Percentiles rank a stretch among this genome's conserved stretches.
Evolutionary conservation across 2,329 filamentous ascomycete genomes (phyloP).

Genomic region (Blastomyces parvus): DNA sequence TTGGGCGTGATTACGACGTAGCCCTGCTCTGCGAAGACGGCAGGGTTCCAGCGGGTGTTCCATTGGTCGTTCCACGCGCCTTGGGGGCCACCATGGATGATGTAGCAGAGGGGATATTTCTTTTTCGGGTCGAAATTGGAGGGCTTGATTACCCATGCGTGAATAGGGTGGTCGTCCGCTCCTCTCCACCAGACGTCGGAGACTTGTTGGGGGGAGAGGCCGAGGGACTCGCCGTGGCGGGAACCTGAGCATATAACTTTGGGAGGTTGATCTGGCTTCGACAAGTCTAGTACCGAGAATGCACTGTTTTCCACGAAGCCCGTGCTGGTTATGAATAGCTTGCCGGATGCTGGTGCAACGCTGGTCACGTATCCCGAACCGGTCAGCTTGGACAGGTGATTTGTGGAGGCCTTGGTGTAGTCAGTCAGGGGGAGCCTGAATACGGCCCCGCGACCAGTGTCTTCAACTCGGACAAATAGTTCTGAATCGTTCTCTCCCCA

Average conservation of each 20-base stretch:
- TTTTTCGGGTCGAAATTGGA: constrained; percentile 37
- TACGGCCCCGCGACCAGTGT: constrained; percentile 34
- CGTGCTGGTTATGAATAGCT: constrained; percentile 36
- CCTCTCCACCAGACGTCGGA: constrained; percentile 40
- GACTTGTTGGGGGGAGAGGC: constrained; percentile 34
- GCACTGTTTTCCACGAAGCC: constrained; percentile 38
- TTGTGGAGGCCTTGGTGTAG: constrained; percentile 23
- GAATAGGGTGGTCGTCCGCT: constrained; percentile 35
- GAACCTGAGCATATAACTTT: constrained; percentile 32
- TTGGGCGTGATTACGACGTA: constrained; percentile 53
- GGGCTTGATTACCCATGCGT: constrained; percentile 41
- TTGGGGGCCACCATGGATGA: constrained; percentile 47
- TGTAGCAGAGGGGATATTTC: constrained; percentile 46
- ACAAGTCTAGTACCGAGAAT: constrained; percentile 31
- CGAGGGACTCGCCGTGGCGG: constrained; percentile 31
- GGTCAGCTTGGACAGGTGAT: constrained; percentile 31
- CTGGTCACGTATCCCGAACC: constrained; percentile 34
- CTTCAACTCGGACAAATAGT: constrained; percentile 34
- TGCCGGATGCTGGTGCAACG: constrained; percentile 27
- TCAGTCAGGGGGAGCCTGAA: constrained; percentile 24
- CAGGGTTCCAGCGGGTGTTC: constrained; percentile 47
- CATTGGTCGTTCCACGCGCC: constrained; percentile 46
- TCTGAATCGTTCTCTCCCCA: constrained; percentile 36
- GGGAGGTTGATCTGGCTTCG: constrained; percentile 17
- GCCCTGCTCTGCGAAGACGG: constrained; percentile 51